Evolutionary conservation across 352 stramenopile genomes (phyloP), one percentile per base, ranked within the genome.

Genomic region (Globisporangium apiculatum): DNA sequence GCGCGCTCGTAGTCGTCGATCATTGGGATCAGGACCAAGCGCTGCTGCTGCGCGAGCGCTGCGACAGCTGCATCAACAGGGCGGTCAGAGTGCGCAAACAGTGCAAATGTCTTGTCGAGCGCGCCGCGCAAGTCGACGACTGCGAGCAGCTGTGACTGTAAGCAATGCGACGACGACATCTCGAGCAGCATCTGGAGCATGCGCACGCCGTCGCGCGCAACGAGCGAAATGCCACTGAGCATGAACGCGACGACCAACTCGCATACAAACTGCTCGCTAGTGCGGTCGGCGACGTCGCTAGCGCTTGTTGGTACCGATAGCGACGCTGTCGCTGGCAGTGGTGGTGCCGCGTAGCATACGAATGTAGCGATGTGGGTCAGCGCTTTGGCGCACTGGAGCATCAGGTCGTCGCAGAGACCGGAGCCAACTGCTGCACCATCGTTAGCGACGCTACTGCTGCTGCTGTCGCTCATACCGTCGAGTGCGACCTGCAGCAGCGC

Each of bases 181-280:
- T 89, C 75, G 7, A 86, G 64, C 38, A 89, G 58, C 59, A 87
- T 71, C 58, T 91, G 77, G 36, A 91, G 42, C 61, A 91, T 57
- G 1, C 77, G 77, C 8, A 83, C 56, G 9, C 58, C 68, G 18
- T 89, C 82, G 40, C 77, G 64, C 58, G 81, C 80, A 42, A 75
- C 82, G n/a, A 79, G 31, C 0, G 76, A 73, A 3, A 83, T 58
- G 7, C 72, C 59, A 46, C 75, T 87, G 36, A 91, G 72, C 60
- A 86, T 67, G 7, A 91, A 61, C 15, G 58, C 55, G 7, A 89
- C 79, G 12, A 87, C 68, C 9, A 75, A 14, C n/a, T 75, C 62
- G 43, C 81, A 87, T 18, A 75, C 53, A 45, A 57, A 60, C 15
- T 51, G 31, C 40, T 59, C 52, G 14, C 48, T 65, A 31, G 18